Percentiles rank a stretch among this genome's conserved stretches.
These are phyloP conservation scores for Phytophthora podocarpi DNA, from an alignment of 352 stramenopile species.

Conservation along the genomic window DNA sequence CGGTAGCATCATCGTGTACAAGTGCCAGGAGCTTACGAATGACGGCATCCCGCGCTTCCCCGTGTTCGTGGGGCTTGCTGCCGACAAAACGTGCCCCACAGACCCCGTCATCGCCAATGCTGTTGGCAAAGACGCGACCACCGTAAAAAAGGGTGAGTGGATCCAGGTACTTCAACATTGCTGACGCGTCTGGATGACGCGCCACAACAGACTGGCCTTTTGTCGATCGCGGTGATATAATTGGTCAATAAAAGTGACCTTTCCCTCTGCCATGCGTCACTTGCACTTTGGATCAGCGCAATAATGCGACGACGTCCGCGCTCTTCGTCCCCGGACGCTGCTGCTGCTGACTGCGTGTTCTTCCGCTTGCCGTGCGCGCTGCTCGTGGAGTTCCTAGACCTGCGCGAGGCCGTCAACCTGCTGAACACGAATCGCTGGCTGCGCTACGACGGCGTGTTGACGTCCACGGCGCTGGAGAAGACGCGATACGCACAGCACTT, in stretches of 20 bases:
- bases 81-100: slow-evolving; percentile 54
- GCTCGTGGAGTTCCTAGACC: slow-evolving; percentile 54
- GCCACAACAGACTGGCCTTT: slow-evolving; percentile 17
- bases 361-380: slow-evolving; percentile 45
- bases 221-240: neutral
- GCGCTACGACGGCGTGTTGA: slow-evolving; percentile 48
- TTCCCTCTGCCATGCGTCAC: slow-evolving; percentile 1
- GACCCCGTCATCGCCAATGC: slow-evolving; percentile 59
- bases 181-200: neutral
- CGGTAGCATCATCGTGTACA: slow-evolving; percentile 79
- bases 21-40: slow-evolving; percentile 79
- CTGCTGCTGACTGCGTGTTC: slow-evolving; percentile 23
- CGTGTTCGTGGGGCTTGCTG: slow-evolving; percentile 63
- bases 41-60: slow-evolving; percentile 75
- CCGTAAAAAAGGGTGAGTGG: no score
- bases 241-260: slow-evolving; percentile 14
- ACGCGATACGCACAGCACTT: slow-evolving; percentile 59
- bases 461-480: slow-evolving; percentile 47
- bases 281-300: slow-evolving; percentile 2
- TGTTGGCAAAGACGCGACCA: no score
- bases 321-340: neutral
- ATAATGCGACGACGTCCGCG: slow-evolving; percentile 16
- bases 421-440: slow-evolving; percentile 49
- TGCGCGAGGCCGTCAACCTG: slow-evolving; percentile 52
- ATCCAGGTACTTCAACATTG: slow-evolving; percentile 15